Base-by-base conservation (phyloP, 108 stramenopile species). In the Conticribra weissflogii region DNA sequence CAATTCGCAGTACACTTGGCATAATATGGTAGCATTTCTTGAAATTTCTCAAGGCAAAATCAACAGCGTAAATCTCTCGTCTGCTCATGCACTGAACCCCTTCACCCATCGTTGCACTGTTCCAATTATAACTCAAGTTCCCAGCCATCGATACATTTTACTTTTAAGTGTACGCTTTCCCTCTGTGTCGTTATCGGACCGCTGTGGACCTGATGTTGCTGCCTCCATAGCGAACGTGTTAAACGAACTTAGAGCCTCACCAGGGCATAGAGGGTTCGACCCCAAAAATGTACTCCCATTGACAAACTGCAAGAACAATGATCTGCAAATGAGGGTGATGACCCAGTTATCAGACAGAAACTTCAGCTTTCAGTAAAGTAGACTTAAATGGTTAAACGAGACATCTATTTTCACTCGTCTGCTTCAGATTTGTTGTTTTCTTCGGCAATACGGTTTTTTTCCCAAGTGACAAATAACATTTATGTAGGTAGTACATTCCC, bases 81-180 rank as follows among this genome's bases (percentile, higher is more conserved):
- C 24, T 8, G 56, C 27, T 24, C 24, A 29, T 28, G 8, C 29
- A 29, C 15, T 57, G 5, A 57, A 57, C 15, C 56, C 56, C 27
- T 57, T 27, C 15, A 57, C 25, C 15, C 29, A 29, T 28, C 56
- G 29, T 8, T 57, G 56, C 56, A 23, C 27, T 27, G 29, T 57
- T 7, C 56, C 56, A 28, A 9, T 5, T 12, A 41, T 41, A 9
- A 41, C 36, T 41, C 36, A 41, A 41, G 36, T 41, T 9, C 36
- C 36, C 36, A 41, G 36, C 12, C 36, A 41, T 41, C 36, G 36
- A 41, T 41, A 41, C 12, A 41, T 41, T 41, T 9, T 41, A 41
- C 36, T 41, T 12, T 12, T 41, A 12, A 41, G 36, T 12, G 36
- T 41, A 9, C 36, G 36, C 5, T 41, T 41, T 41, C 36, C 36